Evolutionary conservation across 2,329 filamentous ascomycete species (phyloP).

Genomic region (Colletotrichum neosansevieriae): DNA sequence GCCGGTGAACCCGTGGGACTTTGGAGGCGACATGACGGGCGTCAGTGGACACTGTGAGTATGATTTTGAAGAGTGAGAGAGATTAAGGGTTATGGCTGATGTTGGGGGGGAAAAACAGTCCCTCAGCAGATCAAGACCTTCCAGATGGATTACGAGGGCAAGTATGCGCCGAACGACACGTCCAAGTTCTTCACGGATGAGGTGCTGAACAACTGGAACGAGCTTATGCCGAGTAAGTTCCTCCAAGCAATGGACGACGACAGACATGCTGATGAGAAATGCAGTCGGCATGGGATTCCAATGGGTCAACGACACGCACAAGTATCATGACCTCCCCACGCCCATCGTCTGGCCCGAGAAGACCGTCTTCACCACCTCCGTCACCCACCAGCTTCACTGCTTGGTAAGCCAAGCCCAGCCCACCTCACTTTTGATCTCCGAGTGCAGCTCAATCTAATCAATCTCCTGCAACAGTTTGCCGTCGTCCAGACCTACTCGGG

Average conservation of each 20-base stretch:
- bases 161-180: slow-evolving; percentile 54
- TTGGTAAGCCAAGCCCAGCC: slow-evolving; percentile 46
- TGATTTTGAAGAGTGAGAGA: too few relatives aligned
- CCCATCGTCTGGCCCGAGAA: slow-evolving; percentile 50
- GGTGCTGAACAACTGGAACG: slow-evolving; percentile 52
- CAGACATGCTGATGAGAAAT: slow-evolving; percentile 1
- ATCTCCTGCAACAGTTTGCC: slow-evolving; percentile 47
- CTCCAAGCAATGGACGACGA: not conserved
- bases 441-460: not conserved
- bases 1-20: slow-evolving; percentile 46
- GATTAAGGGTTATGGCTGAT: not conserved
- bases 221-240: slow-evolving; percentile 51
- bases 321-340: slow-evolving; percentile 53
- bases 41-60: slow-evolving; percentile 49
- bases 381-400: slow-evolving; percentile 60
- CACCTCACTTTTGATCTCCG: too few relatives aligned
- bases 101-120: slow-evolving; percentile 44
- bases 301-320: slow-evolving; percentile 50
- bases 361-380: slow-evolving; percentile 56
- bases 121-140: slow-evolving; percentile 55
- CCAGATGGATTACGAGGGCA: slow-evolving; percentile 47
- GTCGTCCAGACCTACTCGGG: slow-evolving; percentile 59
- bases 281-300: slow-evolving; percentile 55
- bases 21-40: slow-evolving; percentile 53
- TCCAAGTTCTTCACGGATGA: slow-evolving; percentile 55